These are phyloP conservation scores for Phytophthora crassamura DNA, from an alignment of 352 stramenopile species.

Conservation along the genomic window DNA sequence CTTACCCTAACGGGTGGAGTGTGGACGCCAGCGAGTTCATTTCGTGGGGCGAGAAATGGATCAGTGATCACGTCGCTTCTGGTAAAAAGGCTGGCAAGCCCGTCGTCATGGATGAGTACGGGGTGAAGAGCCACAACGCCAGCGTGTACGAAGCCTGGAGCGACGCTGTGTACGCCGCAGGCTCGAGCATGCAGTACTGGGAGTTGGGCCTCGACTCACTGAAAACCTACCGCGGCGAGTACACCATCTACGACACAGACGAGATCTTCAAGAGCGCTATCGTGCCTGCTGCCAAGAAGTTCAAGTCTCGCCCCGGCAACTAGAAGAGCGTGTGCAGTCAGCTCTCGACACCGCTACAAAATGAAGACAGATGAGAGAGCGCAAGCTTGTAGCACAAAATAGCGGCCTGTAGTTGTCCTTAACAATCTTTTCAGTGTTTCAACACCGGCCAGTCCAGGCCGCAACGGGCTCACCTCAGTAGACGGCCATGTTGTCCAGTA, in stretches of 20 bases:
- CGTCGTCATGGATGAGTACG: slow-evolving; percentile 22
- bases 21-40: slow-evolving; percentile 25
- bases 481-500: slow-evolving; percentile 58
- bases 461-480: no score
- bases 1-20: slow-evolving; percentile 29
- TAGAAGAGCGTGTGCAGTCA: no score
- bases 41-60: slow-evolving; percentile 16
- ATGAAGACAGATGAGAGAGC: not conserved
- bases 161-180: slow-evolving; percentile 13
- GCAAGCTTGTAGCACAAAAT: not conserved
- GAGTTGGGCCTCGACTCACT: slow-evolving; percentile 22
- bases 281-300: slow-evolving; percentile 27
- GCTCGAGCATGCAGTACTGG: slow-evolving; percentile 18
- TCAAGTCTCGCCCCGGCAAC: slow-evolving; percentile 8
- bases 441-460: not conserved
- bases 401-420: not conserved
- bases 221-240: slow-evolving; percentile 26
- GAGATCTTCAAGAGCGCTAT: slow-evolving; percentile 33
- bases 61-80: not conserved
- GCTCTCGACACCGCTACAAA: not conserved
- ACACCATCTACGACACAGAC: slow-evolving; percentile 34
- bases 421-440: not conserved
- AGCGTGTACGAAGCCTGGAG: slow-evolving; percentile 22
- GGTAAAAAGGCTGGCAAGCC: slow-evolving; percentile 13
- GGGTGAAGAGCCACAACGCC: slow-evolving; percentile 16